phyloP scores from a whole-genome alignment of 345 rosid species.

The Conringia planisiliqua region DNA sequence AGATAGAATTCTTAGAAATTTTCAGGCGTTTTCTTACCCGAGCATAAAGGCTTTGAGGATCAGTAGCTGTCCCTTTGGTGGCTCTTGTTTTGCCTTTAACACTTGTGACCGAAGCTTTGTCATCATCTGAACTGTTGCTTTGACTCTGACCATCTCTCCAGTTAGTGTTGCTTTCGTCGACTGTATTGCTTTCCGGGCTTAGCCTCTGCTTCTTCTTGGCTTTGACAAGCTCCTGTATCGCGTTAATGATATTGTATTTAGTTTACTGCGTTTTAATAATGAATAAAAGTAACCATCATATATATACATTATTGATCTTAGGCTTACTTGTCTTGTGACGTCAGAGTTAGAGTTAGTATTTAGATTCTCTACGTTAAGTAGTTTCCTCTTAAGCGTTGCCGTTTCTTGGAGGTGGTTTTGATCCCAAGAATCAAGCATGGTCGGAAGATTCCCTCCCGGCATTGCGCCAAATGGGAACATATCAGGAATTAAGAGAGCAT shows the following conservation, averaged over 20 bases:
- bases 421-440: constrained; percentile 32
- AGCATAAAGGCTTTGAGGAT: constrained; percentile 95
- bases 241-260: background rate
- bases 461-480: constrained; percentile 32
- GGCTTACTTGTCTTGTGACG: constrained; percentile 27
- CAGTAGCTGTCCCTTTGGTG: constrained; percentile 78
- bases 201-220: constrained; percentile 45
- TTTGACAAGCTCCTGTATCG: constrained; percentile 28
- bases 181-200: constrained; percentile 28
- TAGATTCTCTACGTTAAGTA: constrained; percentile 13
- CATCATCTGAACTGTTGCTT: constrained; percentile 63
- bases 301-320: background rate
- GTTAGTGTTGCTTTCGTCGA: constrained; percentile 37
- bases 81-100: constrained; percentile 67
- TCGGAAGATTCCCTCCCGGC: constrained; percentile 23
- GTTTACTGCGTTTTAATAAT: background rate
- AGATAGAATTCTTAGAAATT: background rate
- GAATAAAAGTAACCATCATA: background rate
- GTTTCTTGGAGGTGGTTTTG: constrained; percentile 25
- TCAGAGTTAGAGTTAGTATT: constrained; percentile 11
- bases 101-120: constrained; percentile 52
- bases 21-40: constrained; percentile 45
- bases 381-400: constrained; percentile 23
- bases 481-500: constrained; percentile 20
- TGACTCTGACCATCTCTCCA: constrained; percentile 53